Percentiles rank a stretch among this genome's conserved stretches.
These are phyloP conservation scores for Termitomyces sp. DNA, from an alignment of 768 basidiomycete species.

Conservation along the genomic window DNA sequence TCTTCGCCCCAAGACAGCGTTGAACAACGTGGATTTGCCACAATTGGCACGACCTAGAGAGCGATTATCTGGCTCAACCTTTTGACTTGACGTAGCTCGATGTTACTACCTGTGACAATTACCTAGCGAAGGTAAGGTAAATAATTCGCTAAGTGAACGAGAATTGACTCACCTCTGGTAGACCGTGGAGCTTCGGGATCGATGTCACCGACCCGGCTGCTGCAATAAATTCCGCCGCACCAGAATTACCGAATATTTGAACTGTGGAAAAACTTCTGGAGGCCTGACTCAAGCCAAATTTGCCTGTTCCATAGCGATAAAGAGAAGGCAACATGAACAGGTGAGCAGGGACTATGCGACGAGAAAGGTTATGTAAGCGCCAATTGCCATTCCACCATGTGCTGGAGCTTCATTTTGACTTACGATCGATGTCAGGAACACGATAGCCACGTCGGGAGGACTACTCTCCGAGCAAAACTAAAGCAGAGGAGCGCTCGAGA, in stretches of 20 bases:
- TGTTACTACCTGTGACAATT: slow-evolving; percentile 37
- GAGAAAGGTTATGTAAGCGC: slow-evolving; percentile 10
- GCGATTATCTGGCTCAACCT: neutral
- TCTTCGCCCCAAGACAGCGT: slow-evolving; percentile 59
- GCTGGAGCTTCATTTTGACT: neutral
- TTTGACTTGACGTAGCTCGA: neutral
- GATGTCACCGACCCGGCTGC: slow-evolving; percentile 33
- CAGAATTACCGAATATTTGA: slow-evolving; percentile 27
- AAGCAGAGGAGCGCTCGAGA: too few relatives aligned
- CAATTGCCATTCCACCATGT: neutral
- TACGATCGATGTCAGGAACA: neutral
- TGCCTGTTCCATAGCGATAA: slow-evolving; percentile 7
- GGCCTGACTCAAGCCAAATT: neutral
- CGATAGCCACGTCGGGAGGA: neutral
- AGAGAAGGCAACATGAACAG: slow-evolving; percentile 10
- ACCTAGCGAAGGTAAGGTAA: slow-evolving; percentile 26
- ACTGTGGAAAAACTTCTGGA: slow-evolving; percentile 12
- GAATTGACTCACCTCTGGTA: slow-evolving; percentile 37
- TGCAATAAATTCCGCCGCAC: slow-evolving; percentile 35
- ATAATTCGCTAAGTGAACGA: neutral
- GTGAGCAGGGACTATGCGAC: neutral
- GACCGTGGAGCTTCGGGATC: slow-evolving; percentile 37
- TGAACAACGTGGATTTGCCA: slow-evolving; percentile 74
- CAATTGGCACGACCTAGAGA: slow-evolving; percentile 71
- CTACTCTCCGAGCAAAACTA: neutral